phyloP scores from a whole-genome alignment of 306 rosid genomes.

The Corylus americana region DNA sequence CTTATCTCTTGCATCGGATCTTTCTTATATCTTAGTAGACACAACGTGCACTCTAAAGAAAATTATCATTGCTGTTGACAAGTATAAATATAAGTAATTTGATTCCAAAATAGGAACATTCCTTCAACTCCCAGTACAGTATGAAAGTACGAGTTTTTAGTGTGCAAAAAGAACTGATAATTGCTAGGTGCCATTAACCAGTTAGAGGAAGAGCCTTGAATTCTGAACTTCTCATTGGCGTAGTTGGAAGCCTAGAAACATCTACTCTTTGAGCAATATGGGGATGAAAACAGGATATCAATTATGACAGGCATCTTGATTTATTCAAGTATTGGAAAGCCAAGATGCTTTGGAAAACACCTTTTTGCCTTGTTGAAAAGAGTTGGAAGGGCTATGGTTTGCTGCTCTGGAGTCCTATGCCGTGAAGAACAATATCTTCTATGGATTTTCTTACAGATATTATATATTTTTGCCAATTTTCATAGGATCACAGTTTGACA shows the following conservation, averaged over 20 bases:
- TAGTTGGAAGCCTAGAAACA: background rate
- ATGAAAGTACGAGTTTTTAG: background rate
- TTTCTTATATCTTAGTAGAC: background rate
- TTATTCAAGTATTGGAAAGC: background rate
- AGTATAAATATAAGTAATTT: background rate
- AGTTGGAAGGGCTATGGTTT: background rate
- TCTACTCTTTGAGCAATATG: background rate
- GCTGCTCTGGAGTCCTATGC: background rate
- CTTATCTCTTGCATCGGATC: conserved; percentile 13
- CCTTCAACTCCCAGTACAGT: background rate
- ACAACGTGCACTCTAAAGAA: background rate
- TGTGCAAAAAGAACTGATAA: background rate
- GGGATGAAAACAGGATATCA: background rate
- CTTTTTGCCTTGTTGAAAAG: background rate
- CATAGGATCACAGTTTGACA: background rate
- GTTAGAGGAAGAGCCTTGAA: background rate
- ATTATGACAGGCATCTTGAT: background rate
- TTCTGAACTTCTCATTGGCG: background rate
- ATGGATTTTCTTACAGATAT: background rate
- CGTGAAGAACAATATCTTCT: background rate
- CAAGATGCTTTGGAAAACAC: background rate
- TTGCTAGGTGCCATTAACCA: background rate
- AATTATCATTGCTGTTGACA: background rate
- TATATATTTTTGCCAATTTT: background rate
- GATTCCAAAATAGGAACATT: background rate